Conservation (phyloP, 2,329 filamentous ascomycete species). For the Aureobasidium sp. region DNA sequence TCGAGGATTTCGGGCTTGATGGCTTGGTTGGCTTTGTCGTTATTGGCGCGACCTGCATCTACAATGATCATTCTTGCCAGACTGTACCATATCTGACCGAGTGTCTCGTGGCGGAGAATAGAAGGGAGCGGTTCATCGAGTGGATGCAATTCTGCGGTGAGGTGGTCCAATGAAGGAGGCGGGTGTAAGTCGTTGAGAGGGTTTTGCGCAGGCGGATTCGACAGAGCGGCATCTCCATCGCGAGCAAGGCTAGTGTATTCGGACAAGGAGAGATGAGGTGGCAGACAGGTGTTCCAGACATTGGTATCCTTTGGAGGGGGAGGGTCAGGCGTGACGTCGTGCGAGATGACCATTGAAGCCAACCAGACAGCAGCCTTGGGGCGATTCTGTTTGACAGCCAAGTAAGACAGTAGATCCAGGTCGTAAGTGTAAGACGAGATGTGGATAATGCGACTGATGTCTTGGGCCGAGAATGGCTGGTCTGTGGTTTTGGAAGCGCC, state of each 20-base stretch:
- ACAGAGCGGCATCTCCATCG: not conserved
- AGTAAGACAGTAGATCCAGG: slow-evolving; percentile 34
- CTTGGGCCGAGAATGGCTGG: not conserved
- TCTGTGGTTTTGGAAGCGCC: not conserved
- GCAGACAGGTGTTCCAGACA: not conserved
- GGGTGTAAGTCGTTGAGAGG: not conserved
- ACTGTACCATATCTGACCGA: slow-evolving; percentile 42
- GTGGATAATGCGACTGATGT: slow-evolving; percentile 9
- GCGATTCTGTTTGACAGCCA: slow-evolving; percentile 34
- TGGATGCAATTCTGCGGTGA: slow-evolving; percentile 19
- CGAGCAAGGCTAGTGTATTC: not conserved
- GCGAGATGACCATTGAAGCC: slow-evolving; percentile 36
- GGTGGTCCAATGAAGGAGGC: slow-evolving; percentile 18
- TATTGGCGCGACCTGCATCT: slow-evolving; percentile 21
- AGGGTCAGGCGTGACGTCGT: slow-evolving; percentile 10
- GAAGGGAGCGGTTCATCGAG: not conserved
- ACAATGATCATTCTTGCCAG: slow-evolving; percentile 40
- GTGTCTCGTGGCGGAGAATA: slow-evolving; percentile 26
- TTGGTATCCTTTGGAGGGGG: not conserved
- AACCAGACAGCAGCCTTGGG: slow-evolving; percentile 43
- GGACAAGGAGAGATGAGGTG: not conserved
- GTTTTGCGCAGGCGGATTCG: not conserved
- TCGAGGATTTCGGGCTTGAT: slow-evolving; percentile 41
- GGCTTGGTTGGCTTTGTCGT: slow-evolving; percentile 18
- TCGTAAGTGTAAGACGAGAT: not conserved